These are phyloP conservation scores for Dactylellina parvicollis DNA, from an alignment of 2,329 filamentous ascomycete species.

Conservation along the genomic window DNA sequence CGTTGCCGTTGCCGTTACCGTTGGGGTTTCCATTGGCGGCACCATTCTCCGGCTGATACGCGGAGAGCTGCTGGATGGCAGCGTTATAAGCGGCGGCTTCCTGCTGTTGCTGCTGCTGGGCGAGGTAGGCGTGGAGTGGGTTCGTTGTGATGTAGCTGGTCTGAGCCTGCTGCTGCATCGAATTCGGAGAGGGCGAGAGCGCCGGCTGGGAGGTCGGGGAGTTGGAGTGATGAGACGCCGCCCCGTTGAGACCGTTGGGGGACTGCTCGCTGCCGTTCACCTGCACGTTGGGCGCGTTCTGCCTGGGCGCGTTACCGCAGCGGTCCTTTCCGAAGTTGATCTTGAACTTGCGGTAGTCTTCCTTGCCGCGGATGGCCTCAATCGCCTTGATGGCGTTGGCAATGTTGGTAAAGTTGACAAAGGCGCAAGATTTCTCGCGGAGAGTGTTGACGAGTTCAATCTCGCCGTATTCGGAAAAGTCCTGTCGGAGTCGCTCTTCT, in stretches of 20 bases:
- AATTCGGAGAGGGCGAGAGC: conserved; percentile 55
- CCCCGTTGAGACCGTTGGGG: conserved; percentile 55
- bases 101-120: conserved; percentile 77
- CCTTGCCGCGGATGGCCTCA: conserved; percentile 90
- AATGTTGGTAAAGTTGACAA: conserved; percentile 99
- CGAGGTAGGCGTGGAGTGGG: conserved; percentile 60
- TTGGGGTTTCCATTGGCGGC: conserved; percentile 55
- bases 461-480: conserved; percentile 97
- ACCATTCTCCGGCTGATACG: conserved; percentile 66
- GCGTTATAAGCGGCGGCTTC: conserved; percentile 79
- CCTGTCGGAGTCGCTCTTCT: conserved; percentile 91
- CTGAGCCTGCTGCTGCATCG: conserved; percentile 56
- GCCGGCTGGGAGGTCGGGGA: conserved; percentile 48
- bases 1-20: conserved; percentile 60
- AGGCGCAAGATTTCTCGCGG: conserved; percentile 98
- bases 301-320: conserved; percentile 93
- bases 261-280: conserved; percentile 59
- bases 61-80: conserved; percentile 79
- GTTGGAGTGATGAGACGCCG: conserved; percentile 47
- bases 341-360: conserved; percentile 98
- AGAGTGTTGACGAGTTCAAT: conserved; percentile 97
- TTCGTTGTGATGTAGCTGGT: conserved; percentile 56
- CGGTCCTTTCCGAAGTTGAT: conserved; percentile 99
- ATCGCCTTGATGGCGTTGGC: conserved; percentile 99
- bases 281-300: conserved; percentile 62